These are phyloP conservation scores for Plasmodium fragile DNA, from an alignment of 169 alveolate genomes.

Conservation along the genomic window DNA sequence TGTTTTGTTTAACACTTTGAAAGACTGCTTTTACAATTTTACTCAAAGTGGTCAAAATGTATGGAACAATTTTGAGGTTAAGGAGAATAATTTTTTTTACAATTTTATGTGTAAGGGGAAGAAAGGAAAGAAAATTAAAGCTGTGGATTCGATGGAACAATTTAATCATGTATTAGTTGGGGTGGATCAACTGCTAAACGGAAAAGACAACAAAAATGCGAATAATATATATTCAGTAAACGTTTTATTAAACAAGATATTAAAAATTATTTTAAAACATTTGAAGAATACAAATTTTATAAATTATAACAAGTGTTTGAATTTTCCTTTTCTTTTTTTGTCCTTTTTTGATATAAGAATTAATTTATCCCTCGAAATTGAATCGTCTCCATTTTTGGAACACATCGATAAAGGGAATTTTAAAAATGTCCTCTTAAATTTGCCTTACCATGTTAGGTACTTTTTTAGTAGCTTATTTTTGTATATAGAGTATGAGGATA, in stretches of 20 bases:
- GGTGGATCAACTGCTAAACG: not conserved
- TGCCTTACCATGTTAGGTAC: conserved; percentile 30
- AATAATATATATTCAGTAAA: conserved; percentile 20
- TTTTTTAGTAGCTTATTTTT: conserved; percentile 36
- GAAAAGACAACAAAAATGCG: not conserved
- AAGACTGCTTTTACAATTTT: not conserved
- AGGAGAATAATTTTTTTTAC: not conserved
- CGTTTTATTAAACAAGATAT: conserved; percentile 55
- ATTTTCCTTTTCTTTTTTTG: conserved; percentile 42
- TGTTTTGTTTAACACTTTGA: conserved; percentile 6
- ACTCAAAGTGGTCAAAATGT: not conserved
- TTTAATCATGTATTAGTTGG: conserved; percentile 19
- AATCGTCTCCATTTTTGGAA: conserved; percentile 16
- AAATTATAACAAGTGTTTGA: conserved; percentile 58
- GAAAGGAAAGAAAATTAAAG: not conserved
- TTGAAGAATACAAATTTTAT: conserved; percentile 40
- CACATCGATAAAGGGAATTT: conserved; percentile 6
- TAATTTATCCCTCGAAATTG: conserved; percentile 30
- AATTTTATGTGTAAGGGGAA: not conserved
- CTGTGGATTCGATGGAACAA: conserved; percentile 9
- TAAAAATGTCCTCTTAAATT: conserved; percentile 3
- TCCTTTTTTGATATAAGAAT: conserved; percentile 34
- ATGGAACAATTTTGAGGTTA: not conserved
- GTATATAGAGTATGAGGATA: conserved; percentile 66
- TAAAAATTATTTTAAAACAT: conserved; percentile 63